Base-by-base conservation (phyloP, 2,329 filamentous ascomycete species). In the Elsinoe fawcettii region DNA sequence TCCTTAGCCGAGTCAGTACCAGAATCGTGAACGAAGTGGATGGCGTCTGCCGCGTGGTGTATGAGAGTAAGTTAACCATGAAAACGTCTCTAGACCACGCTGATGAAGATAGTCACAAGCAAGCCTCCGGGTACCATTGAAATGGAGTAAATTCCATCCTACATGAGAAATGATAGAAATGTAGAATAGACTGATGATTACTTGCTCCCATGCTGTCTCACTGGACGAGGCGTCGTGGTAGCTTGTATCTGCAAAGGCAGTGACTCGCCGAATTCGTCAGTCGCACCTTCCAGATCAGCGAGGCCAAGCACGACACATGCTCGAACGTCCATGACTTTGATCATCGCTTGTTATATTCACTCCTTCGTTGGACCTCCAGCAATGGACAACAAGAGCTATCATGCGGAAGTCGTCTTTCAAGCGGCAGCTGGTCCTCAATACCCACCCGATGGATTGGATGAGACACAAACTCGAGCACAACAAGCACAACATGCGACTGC, bases 11-110 rank as follows among this genome's bases (percentile, higher is more conserved):
- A 59, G 83, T 90, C 30, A 79, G 79, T 46, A 80, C 77, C 12
- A 76, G 85, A 59, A 91, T 91, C 65, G 81, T 87, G 59, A 92
- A 90, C 66, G 83, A 89, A 71, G 85, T 90, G 1, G 76, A 86
- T 43, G 87, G 87, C 9, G 81, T 91, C 16, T 82, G 81, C 63
- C 76, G 86, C 36, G 87, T 91, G 36, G 75, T 82, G 12, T 90
- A 89, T 65, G 85, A 90, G 61, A 77, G 77, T 74, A 75, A 80
- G 72, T 77, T 65, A 32, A 22, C 14, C 30, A 30, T 16, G 44
- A 32, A 5, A 32, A 18, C 7, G 23, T 39, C 3, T 23, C 23
- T 16, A 32, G 23, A 39, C 16, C 41, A 44, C 51, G 54, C 58
- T 62, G 49, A 55, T 56, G 18, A 63, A 60, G 66, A 60, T 66